Base-by-base conservation (phyloP, 2,329 filamentous ascomycete genomes). In the Aspergillus puulaauensis region DNA sequence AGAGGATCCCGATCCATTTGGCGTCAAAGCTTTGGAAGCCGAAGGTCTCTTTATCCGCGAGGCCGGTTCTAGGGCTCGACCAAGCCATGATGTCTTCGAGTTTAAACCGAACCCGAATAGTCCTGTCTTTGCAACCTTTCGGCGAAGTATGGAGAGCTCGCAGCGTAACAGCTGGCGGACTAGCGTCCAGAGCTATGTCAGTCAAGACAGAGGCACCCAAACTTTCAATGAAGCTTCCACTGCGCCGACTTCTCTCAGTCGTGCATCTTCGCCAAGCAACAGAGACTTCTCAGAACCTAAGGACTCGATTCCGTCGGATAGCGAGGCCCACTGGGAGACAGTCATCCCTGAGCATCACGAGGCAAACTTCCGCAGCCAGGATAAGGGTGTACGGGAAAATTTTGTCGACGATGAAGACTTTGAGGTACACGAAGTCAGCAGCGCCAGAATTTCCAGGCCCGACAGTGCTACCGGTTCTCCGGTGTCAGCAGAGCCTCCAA, bases 1-100 rank as follows among this genome's bases (percentile, higher is more conserved):
- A 3, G 86, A 92, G 54, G 93, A 98, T 66, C 92, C 93, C 0
- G 93, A 98, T 71, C 93, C 93, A 0, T 98, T 90, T 69, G 93
- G 93, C 23, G 90, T 97, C 24, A 83, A 93, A 62, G 93, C 93
- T 7, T 78, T 98, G n/a, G 91, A 96, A 70, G 71, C 61, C 4
- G 90, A 92, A 60, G 93, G 93, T 2, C 79, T 97, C 56, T 90
- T 93, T 66, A 95, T 98, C 64, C 85, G 90, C 52, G 93, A 97
- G 77, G 93, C 93, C n/a, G 92, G 91, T 35, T 89, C 88, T 2
- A 85, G 86, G 50, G 80, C 85, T 54, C 82, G 91, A 55, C 91
- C 92, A 2, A 81, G 84, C 23, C 91, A 88, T 77, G 91, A 88
- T 57, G 85, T 89, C 64, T 96, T 97, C 72, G 90, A 93, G 68